A percentile compares a stretch with the other conserved stretches of the same genome.
These are phyloP conservation scores for Passiflora organensis DNA, from an alignment of 345 rosid species.

Conservation along the genomic window DNA sequence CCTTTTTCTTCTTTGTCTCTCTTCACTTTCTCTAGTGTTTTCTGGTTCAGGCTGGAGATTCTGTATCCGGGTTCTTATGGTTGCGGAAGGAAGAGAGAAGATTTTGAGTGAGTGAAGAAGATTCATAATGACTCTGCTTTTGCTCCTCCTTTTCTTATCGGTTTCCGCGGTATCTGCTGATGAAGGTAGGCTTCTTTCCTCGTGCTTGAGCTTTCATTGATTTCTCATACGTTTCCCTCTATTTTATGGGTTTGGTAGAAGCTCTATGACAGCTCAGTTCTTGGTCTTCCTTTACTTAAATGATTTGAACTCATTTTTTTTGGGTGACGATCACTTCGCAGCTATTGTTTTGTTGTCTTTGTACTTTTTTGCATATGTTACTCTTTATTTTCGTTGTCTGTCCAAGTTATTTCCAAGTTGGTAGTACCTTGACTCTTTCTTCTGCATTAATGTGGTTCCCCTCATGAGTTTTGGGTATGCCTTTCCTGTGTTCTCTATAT, in stretches of 20 bases:
- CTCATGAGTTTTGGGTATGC: not conserved
- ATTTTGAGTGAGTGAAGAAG: not conserved
- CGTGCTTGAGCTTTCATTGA: not conserved
- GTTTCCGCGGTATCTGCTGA: constrained; percentile 35
- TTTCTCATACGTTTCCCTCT: not conserved
- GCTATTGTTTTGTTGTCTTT: not conserved
- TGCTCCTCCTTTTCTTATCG: constrained; percentile 24
- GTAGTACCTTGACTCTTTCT: not conserved
- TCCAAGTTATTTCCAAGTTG: not conserved
- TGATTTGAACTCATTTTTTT: no score
- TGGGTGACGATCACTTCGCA: not conserved
- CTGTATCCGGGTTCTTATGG: constrained; percentile 13
- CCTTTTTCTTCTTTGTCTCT: constrained; percentile 17
- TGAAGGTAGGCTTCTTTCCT: constrained; percentile 30
- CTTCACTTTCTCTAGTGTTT: constrained; percentile 2
- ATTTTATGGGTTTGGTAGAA: not conserved
- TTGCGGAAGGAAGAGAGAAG: constrained; percentile 23
- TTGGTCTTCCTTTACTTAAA: no score
- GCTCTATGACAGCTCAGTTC: not conserved
- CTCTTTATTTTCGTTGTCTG: not conserved
- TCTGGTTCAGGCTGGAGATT: not conserved
- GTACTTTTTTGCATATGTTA: not conserved
- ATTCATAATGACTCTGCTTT: constrained; percentile 26
- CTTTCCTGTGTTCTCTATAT: not conserved
- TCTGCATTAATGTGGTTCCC: not conserved